Percentiles rank a stretch among this genome's conserved stretches.
Conservation (phyloP, 2,329 filamentous ascomycete species). For the Akanthomyces lecanii region DNA sequence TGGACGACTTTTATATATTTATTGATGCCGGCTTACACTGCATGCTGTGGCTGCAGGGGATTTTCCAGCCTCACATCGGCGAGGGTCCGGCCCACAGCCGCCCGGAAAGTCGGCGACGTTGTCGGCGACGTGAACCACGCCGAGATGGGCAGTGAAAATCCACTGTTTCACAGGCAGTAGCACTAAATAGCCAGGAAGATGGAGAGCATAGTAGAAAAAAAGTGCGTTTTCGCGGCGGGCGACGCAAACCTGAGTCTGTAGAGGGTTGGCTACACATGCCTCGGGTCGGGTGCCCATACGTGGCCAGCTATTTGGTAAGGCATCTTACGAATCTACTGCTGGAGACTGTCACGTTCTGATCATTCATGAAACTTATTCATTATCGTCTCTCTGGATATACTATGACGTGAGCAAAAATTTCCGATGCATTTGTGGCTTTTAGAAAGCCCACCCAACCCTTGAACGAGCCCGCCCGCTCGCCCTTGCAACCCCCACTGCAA, state of each 20-base stretch:
- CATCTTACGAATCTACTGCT: too few relatives aligned
- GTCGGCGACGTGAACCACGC: background rate
- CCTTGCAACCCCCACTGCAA: constrained; percentile 1
- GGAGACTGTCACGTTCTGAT: background rate
- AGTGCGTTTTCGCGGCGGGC: background rate
- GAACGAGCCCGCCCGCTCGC: background rate
- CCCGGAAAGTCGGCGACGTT: background rate
- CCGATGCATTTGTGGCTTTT: constrained; percentile 1
- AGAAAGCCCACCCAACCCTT: background rate
- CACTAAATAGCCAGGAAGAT: background rate
- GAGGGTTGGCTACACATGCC: too few relatives aligned
- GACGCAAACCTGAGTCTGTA: background rate
- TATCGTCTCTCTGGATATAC: background rate
- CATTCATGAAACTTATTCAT: background rate
- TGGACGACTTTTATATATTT: background rate
- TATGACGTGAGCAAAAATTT: background rate
- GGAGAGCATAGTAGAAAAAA: background rate
- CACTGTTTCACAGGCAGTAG: too few relatives aligned
- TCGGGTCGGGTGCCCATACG: too few relatives aligned
- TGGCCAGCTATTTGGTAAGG: too few relatives aligned
- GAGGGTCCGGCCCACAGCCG: constrained; percentile 2
- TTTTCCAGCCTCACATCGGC: background rate
- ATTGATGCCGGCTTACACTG: background rate
- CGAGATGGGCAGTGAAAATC: too few relatives aligned
- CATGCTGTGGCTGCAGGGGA: background rate